These are phyloP conservation scores for Mycena metata DNA, from an alignment of 768 basidiomycete genomes.

Conservation along the genomic window DNA sequence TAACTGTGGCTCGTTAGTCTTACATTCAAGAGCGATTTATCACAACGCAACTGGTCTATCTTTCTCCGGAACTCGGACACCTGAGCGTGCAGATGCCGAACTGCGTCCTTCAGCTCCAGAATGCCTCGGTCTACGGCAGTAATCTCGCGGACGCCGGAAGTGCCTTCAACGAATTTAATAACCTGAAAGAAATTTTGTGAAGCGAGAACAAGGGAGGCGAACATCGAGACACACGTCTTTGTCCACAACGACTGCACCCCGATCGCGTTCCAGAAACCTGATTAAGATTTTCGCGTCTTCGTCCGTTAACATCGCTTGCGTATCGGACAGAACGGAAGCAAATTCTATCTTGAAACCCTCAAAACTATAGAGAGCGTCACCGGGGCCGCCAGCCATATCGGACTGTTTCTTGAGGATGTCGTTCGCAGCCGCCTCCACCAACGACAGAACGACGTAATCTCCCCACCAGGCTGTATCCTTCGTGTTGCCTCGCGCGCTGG, in stretches of 20 bases:
- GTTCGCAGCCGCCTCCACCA: conserved; percentile 78
- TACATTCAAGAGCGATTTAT: conserved; percentile 4
- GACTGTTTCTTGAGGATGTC: conserved; percentile 61
- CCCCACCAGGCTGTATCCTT: conserved; percentile 72
- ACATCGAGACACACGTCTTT: conserved; percentile 65
- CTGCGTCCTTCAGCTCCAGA: conserved; percentile 81
- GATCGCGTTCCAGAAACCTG: conserved; percentile 86
- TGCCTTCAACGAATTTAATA: conserved; percentile 79
- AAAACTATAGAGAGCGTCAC: conserved; percentile 72
- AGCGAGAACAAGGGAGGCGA: conserved; percentile 2
- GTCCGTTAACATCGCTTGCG: conserved; percentile 61
- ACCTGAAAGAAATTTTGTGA: conserved; percentile 59
- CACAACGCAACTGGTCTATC: conserved; percentile 74
- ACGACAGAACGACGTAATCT: conserved; percentile 76
- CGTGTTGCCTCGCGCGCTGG: conserved; percentile 38
- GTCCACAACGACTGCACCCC: conserved; percentile 70
- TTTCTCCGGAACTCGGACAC: conserved; percentile 76
- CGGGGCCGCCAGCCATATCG: conserved; percentile 59
- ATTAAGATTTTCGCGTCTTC: conserved; percentile 78
- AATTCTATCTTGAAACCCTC: conserved; percentile 75
- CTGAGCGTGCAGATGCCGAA: conserved; percentile 76
- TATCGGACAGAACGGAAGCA: conserved; percentile 53
- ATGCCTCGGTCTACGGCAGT: conserved; percentile 88
- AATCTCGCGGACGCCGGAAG: conserved; percentile 59
- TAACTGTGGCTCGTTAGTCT: conserved; percentile 59